phyloP scores from a whole-genome alignment of 768 basidiomycete genomes.

The Boletus huronensis region DNA sequence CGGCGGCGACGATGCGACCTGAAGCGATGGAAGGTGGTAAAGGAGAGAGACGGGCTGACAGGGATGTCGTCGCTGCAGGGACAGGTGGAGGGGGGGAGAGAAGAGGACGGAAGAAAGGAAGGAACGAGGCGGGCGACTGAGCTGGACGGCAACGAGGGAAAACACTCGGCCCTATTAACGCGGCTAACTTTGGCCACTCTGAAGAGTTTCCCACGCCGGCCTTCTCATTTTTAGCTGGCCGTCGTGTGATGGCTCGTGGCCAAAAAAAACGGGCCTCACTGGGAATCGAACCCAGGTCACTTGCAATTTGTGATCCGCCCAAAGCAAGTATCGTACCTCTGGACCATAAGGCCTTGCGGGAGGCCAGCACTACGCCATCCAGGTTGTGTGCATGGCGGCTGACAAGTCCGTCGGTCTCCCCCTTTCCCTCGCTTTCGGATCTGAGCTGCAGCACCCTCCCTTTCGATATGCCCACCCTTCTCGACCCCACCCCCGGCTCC shows the following conservation, averaged over 20 bases:
- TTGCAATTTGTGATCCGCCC: constrained; percentile 30
- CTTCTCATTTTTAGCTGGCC: constrained; percentile 2
- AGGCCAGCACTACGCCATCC: no score
- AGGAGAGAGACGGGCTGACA: background rate
- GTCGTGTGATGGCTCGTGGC: no score
- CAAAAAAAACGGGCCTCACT: constrained; percentile 29
- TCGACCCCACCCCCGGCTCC: background rate
- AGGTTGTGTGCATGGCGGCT: no score
- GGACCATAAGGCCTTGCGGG: constrained; percentile 34
- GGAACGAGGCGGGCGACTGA: constrained; percentile 18
- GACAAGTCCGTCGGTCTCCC: no score
- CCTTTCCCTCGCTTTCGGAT: no score
- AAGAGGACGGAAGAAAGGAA: constrained; percentile 11
- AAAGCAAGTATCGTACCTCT: constrained; percentile 41
- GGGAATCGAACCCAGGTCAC: constrained; percentile 40
- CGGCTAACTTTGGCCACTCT: constrained; percentile 24
- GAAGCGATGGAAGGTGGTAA: background rate
- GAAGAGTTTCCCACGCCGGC: constrained; percentile 22
- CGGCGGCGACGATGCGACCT: background rate
- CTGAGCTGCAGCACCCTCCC: constrained; percentile 2
- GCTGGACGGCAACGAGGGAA: constrained; percentile 20
- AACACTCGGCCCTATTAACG: constrained; percentile 18
- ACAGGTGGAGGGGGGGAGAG: background rate
- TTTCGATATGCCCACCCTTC: constrained; percentile 1
- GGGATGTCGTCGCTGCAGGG: constrained; percentile 5